phyloP scores from a whole-genome alignment of 176 grass and related monocot genomes.

The Oryza australiensis region DNA sequence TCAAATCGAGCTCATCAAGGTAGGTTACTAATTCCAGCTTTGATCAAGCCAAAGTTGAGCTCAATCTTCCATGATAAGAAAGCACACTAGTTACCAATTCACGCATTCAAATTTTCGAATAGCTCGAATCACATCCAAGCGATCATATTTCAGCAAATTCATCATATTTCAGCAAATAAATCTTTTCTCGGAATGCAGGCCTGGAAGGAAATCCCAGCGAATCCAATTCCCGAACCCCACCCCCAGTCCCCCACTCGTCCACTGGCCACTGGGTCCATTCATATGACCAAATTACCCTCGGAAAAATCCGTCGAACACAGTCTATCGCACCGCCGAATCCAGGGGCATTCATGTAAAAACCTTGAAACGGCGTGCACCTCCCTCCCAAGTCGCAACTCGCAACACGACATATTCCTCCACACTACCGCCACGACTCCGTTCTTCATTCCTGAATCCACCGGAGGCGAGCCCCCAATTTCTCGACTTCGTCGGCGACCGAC shows the following conservation, averaged over 20 bases:
- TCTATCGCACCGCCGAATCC: no score
- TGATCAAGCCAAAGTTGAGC: neutral
- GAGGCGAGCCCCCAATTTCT: neutral
- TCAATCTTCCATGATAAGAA: no score
- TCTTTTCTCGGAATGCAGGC: neutral
- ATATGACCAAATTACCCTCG: neutral
- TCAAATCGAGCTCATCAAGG: neutral
- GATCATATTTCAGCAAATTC: no score
- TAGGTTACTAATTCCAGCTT: neutral
- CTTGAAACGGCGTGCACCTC: neutral
- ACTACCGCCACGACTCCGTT: neutral
- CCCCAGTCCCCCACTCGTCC: no score
- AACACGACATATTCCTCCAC: neutral
- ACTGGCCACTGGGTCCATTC: no score
- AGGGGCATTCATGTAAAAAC: neutral
- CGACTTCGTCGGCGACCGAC: conserved; percentile 6
- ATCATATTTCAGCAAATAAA: no score
- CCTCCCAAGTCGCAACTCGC: no score
- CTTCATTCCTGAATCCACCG: neutral
- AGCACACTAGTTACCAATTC: neutral
- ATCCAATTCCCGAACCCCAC: no score
- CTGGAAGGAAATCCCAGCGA: neutral
- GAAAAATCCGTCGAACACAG: neutral
- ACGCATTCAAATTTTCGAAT: no score
- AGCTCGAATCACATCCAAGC: no score